Evolutionary conservation across 2,329 filamentous ascomycete genomes (phyloP), one percentile per base, ranked within the genome.

Genomic region (Byssochlamys sp.): DNA sequence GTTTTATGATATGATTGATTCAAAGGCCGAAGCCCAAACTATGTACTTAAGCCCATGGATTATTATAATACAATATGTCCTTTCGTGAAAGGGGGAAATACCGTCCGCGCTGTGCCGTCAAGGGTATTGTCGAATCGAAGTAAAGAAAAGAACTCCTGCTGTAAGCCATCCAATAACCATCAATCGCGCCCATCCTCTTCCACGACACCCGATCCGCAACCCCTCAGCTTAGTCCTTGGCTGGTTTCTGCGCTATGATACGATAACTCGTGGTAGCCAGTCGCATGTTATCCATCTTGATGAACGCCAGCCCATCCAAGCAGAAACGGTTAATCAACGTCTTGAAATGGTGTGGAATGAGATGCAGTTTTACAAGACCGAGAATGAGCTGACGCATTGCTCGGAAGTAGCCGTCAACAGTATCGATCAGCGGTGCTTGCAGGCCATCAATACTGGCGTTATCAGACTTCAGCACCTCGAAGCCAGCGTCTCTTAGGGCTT

Each of bases 261-360:
- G 76, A 57, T 81, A 81, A 55, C 78, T 81, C 6, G 80, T 82
- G 2, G 77, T 78, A 25, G 77, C 75, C 14, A 82, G 67, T 10
- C 79, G 75, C 78, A 79, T 78, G 19, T 72, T 74, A 61, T 82
- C 80, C 79, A 82, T 81, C 69, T 81, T 75, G 58, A 81, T 77
- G 59, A 82, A 82, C 0, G 80, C 80, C 67, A 80, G 71, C 0
- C 80, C 80, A 57, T 82, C 80, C 19, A 81, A 65, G 60, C 80
- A 81, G 28, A 82, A 66, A 9, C 79, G 73, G 62, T 82, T 79
- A 65, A 82, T 79, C 52, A 82, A 68, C 4, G 74, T 76, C 71
- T 78, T 80, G 70, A 81, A 81, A 63, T 82, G 80, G 49, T 67
- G 70, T 11, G 80, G 80, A 52, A 82, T 65, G 12, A 77, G 68